phyloP scores from a whole-genome alignment of 1,139 yeast species.

The Starmera stellimalicola region DNA sequence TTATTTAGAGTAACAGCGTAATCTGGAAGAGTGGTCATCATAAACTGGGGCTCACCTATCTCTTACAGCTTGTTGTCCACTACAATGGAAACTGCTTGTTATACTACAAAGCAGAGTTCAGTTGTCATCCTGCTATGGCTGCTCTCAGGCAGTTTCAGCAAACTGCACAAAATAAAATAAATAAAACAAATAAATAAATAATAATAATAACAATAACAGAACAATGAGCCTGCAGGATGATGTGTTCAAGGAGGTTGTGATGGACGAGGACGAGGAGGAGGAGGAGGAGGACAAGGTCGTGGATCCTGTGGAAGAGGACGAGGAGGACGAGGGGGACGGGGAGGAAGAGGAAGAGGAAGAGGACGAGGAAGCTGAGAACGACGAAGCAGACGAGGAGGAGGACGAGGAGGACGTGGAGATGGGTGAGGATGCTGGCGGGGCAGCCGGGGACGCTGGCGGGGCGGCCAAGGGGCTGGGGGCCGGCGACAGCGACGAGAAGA shows the following conservation, averaged over 20 bases:
- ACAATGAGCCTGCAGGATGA: conserved; percentile 23
- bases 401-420: conserved; percentile 13
- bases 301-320: conserved; percentile 7
- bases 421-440: conserved; percentile 8
- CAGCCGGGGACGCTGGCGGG: conserved; percentile 5
- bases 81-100: no score
- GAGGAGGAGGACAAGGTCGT: conserved; percentile 6
- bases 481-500: conserved; percentile 5
- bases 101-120: no score
- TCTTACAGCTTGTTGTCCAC: no score
- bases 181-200: conserved; percentile 15
- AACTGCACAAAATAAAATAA: conserved; percentile 5
- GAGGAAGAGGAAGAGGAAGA: conserved; percentile 11
- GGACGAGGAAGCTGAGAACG: conserved; percentile 8
- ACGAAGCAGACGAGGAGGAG: conserved; percentile 8
- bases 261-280: conserved; percentile 20
- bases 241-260: conserved; percentile 23
- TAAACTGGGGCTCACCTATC: no score
- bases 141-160: no score
- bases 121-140: no score
- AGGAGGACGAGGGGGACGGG: conserved; percentile 13
- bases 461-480: conserved; percentile 6
- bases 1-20: no score
- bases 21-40: no score
- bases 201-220: conserved; percentile 13